Base-by-base conservation (phyloP, 2,329 filamentous ascomycete genomes). In the Hypoxylon rubiginosum region DNA sequence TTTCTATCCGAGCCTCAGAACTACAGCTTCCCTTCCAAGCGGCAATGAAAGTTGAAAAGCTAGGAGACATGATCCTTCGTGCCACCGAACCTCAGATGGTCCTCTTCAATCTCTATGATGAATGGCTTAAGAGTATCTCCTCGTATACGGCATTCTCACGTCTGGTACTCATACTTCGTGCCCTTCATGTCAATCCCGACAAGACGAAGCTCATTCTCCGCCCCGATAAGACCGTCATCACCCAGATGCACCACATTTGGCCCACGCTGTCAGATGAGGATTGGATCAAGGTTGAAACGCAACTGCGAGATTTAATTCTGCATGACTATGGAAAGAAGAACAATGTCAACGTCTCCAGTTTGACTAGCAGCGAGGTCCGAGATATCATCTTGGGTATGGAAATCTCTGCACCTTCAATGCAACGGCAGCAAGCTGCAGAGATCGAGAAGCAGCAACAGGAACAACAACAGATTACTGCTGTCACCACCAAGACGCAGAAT, bases 281-380 rank as follows among this genome's bases (percentile, higher is more conserved):
- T 69, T 99, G 96, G 96, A 96, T 99, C 81, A 97, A 97, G 88
- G 93, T 99, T n/a, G 96, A 99, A 85, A 94, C 94, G 49, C 93
- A 97, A 77, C 84, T 99, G 45, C 91, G 96, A 79, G 96, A 99
- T 84, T 84, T 99, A 71, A 99, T 99, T 74, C 79, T 99, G 72
- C 97, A 98, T 72, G 96, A 99, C 78, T 99, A 99, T 78, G 96
- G 96, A 77, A 99, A 98, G 88, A 99, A 99, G 88, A 99, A 99
- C 85, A 99, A 98, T 73, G 96, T 99, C 83, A 99, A 99, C 74
- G 95, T 96, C 11, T 97, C 97, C 15, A 97, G 94, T 79, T 85
- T 99, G 81, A 99, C 96, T 0, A 97, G 90, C 77, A 97, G 92
- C 74, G 96, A 99, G 88, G 96, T 99, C 54, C 91, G 96, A 74